Base-by-base conservation (phyloP, 495 filamentous ascomycete genomes). In the Mycothermus thermophilus region DNA sequence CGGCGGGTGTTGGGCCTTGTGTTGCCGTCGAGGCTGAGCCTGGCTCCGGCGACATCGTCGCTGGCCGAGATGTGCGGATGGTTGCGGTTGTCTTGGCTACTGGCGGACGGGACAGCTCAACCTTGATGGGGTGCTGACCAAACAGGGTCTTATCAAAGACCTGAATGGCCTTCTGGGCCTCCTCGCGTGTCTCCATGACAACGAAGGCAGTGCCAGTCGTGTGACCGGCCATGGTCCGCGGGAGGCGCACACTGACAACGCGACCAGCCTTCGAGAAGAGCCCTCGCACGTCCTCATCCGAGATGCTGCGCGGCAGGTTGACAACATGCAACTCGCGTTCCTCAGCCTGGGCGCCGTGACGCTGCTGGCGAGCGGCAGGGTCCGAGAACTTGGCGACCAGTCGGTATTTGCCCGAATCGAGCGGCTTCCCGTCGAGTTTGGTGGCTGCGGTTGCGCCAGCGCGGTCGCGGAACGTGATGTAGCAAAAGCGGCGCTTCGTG, bases 401-500 rank as follows among this genome's bases (percentile, higher is more conserved):
- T 40, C 68, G 75, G 35, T 74, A 72, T 21, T 70, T 68, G 18
- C 72, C 57, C 2, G 29, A 65, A 21, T 77, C 82, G 3, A 84
- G 48, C 8, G 67, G 51, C 37, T 69, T 75, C 5, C 80, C 79
- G 50, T 94, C 67, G 23, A 93, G 60, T 19, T 71, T 57, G 1
- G 74, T 80, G 2, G 85, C 83, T 20, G 67, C 67, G 14, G 69
- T 63, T 1, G 84, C 81, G 15, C 71, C 66, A 4, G 62, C 64
- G 2, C 72, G 52, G 22, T 72, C 73, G 25, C 75, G 66, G 54
- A 94, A 95, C 29, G 92, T 81, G 6, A 94, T 66, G 51, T 97
- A 97, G 57, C 84, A 93, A 59, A 97, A 97, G 4, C 88, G 77
- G 20, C 90, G 80, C 46, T 78, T 75, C 5, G 79, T 81, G 44